Conservation (phyloP, 73 alveolate genomes). For the Urostyla sp. region DNA sequence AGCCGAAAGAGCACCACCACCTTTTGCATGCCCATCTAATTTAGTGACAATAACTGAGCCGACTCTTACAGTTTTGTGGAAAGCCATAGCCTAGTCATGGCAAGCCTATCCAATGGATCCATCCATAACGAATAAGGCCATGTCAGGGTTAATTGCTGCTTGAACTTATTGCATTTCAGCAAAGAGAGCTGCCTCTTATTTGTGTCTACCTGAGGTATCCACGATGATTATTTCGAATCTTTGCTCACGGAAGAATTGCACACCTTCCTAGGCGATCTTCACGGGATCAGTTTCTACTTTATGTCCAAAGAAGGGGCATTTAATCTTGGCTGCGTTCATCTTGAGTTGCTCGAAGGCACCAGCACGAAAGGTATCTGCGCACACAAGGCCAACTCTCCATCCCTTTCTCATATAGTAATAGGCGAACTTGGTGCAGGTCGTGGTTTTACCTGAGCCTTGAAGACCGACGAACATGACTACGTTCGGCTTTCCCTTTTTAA, state of each 20-base stretch:
- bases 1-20: constrained; percentile 98
- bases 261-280: constrained; percentile 98
- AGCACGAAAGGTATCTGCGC: constrained; percentile 99
- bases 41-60: constrained; percentile 99
- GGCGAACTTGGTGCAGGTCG: constrained; percentile 99
- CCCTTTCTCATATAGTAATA: constrained; percentile 97
- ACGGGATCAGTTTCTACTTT: constrained; percentile 99
- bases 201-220: constrained; percentile 99
- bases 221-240: constrained; percentile 97
- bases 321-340: constrained; percentile 98
- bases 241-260: constrained; percentile 85
- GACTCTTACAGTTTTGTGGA: constrained; percentile 96
- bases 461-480: constrained; percentile 99
- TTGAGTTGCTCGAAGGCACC: constrained; percentile 99
- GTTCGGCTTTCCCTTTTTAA: constrained; percentile 93
- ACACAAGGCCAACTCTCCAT: constrained; percentile 96
- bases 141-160: constrained; percentile 97
- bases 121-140: constrained; percentile 97
- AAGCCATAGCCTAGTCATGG: constrained; percentile 96
- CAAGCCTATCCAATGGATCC: constrained; percentile 96
- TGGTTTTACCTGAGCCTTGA: constrained; percentile 99
- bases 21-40: constrained; percentile 99
- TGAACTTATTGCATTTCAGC: constrained; percentile 98
- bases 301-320: constrained; percentile 89
- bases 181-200: constrained; percentile 97